A percentile compares a stretch with the other conserved stretches of the same genome.
These are phyloP conservation scores for Acer negundo DNA, from an alignment of 345 rosid genomes.

Conservation along the genomic window DNA sequence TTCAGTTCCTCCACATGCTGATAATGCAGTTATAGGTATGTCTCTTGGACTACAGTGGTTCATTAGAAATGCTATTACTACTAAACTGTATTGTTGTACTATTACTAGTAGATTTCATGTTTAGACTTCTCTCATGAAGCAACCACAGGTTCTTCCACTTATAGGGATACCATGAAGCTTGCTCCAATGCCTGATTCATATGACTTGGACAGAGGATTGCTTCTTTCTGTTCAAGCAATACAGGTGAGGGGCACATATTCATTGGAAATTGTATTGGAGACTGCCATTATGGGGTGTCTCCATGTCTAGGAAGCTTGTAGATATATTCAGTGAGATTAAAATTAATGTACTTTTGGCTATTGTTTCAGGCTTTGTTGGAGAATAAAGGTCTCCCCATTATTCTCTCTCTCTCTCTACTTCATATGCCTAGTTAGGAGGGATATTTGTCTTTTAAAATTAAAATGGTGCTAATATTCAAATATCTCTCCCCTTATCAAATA, in stretches of 20 bases:
- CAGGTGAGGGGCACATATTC: conserved; percentile 56
- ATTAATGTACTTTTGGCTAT: conserved; percentile 4
- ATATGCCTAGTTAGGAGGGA: background rate
- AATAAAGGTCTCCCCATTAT: conserved; percentile 82
- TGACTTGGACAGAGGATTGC: conserved; percentile 95
- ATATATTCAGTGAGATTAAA: background rate
- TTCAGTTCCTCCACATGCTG: conserved; percentile 54
- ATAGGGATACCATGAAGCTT: conserved; percentile 87
- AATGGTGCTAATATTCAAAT: background rate
- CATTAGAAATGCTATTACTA: conserved; percentile 1
- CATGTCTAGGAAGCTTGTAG: background rate
- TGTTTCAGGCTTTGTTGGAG: conserved; percentile 91
- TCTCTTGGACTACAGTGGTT: conserved; percentile 17
- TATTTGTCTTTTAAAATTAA: background rate
- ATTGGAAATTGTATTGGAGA: conserved; percentile 17
- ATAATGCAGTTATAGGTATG: conserved; percentile 64
- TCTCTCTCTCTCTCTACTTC: conserved; percentile 7
- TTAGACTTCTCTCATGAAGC: conserved; percentile 91
- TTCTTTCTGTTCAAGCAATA: conserved; percentile 98
- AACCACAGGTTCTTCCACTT: conserved; percentile 93
- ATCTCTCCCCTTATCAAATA: background rate
- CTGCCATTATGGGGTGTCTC: background rate
- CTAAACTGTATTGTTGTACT: conserved; percentile 26
- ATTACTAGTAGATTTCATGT: conserved; percentile 32
- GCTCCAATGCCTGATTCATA: conserved; percentile 97